Percentiles rank a stretch among this genome's conserved stretches.
Conservation (phyloP, 177 flowering plant genomes). For the Vitis hybrid region DNA sequence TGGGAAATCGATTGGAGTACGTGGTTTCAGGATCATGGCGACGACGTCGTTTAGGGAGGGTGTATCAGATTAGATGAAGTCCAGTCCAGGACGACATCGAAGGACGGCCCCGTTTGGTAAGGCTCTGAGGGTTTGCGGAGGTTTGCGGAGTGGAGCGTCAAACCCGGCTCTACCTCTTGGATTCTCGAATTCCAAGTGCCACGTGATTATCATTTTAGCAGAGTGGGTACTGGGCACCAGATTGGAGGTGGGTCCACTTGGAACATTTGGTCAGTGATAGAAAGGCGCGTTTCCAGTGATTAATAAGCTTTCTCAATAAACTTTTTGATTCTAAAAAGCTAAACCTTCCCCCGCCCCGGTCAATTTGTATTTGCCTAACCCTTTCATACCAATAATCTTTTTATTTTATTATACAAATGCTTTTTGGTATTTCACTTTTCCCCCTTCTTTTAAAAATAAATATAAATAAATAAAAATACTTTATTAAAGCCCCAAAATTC, state of each 20-base stretch:
- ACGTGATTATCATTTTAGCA: slow-evolving; percentile 13
- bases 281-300: neutral
- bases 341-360: no score
- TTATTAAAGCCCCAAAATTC: no score
- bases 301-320: no score
- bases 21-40: no score
- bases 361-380: no score
- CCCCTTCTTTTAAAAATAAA: no score
- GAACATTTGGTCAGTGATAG: slow-evolving; percentile 4
- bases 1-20: no score
- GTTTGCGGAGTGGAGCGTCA: slow-evolving; percentile 6
- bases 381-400: no score
- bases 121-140: slow-evolving; percentile 1
- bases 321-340: no score
- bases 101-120: slow-evolving; percentile 13
- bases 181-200: slow-evolving; percentile 13
- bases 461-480: no score
- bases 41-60: neutral
- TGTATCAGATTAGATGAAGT: neutral
- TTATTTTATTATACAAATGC: no score
- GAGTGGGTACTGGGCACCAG: neutral
- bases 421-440: no score
- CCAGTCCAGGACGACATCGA: slow-evolving; percentile 14
- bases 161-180: slow-evolving; percentile 19
- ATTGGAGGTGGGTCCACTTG: slow-evolving; percentile 5